Conservation (phyloP, 2,329 filamentous ascomycete genomes). For the Diaporthe vaccinii region DNA sequence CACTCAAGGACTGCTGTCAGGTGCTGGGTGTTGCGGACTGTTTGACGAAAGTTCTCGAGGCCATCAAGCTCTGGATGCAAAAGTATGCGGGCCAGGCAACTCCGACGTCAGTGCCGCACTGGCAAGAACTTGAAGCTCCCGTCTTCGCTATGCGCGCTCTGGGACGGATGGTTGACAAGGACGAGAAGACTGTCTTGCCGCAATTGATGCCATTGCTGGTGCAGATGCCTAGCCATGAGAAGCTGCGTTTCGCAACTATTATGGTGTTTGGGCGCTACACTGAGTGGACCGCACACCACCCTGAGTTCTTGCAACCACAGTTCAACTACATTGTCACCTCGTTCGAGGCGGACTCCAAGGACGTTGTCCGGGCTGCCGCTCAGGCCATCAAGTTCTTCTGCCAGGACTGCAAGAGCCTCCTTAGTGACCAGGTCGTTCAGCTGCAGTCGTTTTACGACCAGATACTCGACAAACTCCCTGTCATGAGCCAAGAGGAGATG, state of each 20-base stretch:
- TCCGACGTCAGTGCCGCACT: conserved; percentile 84
- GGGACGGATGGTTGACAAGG: conserved; percentile 93
- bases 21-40: conserved; percentile 95
- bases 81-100: conserved; percentile 83
- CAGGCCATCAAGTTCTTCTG: conserved; percentile 98
- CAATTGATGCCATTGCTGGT: conserved; percentile 94
- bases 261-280: conserved; percentile 98
- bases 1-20: conserved; percentile 95
- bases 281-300: conserved; percentile 96
- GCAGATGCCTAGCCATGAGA: conserved; percentile 95
- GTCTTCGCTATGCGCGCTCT: conserved; percentile 96
- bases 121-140: conserved; percentile 96
- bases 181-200: conserved; percentile 88
- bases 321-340: conserved; percentile 96
- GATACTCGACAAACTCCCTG: conserved; percentile 87
- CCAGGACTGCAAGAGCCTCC: conserved; percentile 89
- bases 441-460: conserved; percentile 94
- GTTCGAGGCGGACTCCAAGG: conserved; percentile 88
- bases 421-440: conserved; percentile 86
- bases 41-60: conserved; percentile 85
- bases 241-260: conserved; percentile 97
- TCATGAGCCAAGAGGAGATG: conserved; percentile 91
- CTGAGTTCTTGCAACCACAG: conserved; percentile 91
- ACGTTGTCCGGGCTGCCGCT: conserved; percentile 91
- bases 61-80: conserved; percentile 90